Conservation (phyloP, 495 filamentous ascomycete species). For the Penicillium steckii region DNA sequence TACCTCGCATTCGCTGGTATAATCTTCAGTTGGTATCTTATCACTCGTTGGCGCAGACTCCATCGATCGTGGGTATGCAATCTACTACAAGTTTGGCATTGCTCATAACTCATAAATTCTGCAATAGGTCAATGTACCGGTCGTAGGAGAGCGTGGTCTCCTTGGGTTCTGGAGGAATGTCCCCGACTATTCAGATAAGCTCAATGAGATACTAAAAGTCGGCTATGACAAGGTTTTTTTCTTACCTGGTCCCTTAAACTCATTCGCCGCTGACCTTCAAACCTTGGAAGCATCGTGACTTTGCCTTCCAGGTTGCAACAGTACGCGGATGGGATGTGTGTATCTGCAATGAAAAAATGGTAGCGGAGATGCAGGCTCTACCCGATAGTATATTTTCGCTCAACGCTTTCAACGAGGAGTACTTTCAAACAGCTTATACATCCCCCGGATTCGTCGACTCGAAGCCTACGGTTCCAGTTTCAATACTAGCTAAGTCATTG, state of each 20-base stretch:
- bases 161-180: background rate
- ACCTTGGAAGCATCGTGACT: background rate
- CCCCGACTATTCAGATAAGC: background rate
- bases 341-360: conserved; percentile 5
- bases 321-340: conserved; percentile 2
- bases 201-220: background rate
- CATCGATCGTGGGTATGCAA: background rate
- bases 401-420: conserved; percentile 1
- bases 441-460: background rate
- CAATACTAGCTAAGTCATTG: background rate
- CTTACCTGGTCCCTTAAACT: background rate
- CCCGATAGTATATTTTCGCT: no score
- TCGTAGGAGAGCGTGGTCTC: background rate
- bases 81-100: background rate
- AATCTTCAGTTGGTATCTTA: no score
- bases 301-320: conserved; percentile 3
- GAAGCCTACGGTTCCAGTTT: background rate
- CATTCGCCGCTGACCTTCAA: background rate
- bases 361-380: no score
- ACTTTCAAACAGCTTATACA: no score
- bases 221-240: background rate
- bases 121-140: background rate
- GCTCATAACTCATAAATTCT: background rate
- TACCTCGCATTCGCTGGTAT: no score
- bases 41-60: no score